Evolutionary conservation across 352 stramenopile genomes (phyloP).

Genomic region (Phytophthora megakarya): DNA sequence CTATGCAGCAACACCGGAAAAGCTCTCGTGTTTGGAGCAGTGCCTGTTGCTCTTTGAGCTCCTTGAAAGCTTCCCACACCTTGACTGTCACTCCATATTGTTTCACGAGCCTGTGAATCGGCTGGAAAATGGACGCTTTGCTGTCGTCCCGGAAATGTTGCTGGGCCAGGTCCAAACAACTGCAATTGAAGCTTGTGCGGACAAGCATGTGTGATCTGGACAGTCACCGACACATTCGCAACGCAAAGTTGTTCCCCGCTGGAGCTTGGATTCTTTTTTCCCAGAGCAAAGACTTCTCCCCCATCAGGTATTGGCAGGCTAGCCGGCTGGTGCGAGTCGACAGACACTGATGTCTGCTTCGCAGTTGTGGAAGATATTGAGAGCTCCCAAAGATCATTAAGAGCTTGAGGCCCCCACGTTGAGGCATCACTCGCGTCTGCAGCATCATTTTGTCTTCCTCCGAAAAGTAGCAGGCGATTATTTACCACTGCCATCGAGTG

Average conservation of each 20-base stretch:
- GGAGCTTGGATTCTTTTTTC: conserved; percentile 35
- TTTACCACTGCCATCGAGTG: conserved; percentile 58
- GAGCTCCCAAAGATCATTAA: conserved; percentile 74
- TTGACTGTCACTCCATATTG: conserved; percentile 49
- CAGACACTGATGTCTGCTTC: conserved; percentile 30
- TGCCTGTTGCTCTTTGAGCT: conserved; percentile 37
- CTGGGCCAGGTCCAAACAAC: conserved; percentile 63
- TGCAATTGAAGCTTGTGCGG: conserved; percentile 56
- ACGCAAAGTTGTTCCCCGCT: conserved; percentile 51
- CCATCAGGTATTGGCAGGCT: conserved; percentile 53
- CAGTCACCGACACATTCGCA: conserved; percentile 43
- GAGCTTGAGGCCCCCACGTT: conserved; percentile 32
- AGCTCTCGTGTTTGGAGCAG: conserved; percentile 42
- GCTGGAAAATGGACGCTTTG: conserved; percentile 45
- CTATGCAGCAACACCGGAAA: conserved; percentile 58
- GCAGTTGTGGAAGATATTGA: conserved; percentile 51
- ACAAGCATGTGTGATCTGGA: conserved; percentile 66
- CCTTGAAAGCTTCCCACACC: conserved; percentile 35
- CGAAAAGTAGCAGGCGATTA: conserved; percentile 62
- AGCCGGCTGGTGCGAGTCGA: conserved; percentile 45
- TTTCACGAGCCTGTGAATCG: conserved; percentile 41
- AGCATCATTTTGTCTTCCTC: conserved; percentile 41
- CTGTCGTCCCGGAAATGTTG: conserved; percentile 56
- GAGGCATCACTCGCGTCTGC: conserved; percentile 22
- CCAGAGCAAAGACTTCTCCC: conserved; percentile 53